phyloP scores from a whole-genome alignment of 495 filamentous ascomycete species.

The Viridothelium virens region DNA sequence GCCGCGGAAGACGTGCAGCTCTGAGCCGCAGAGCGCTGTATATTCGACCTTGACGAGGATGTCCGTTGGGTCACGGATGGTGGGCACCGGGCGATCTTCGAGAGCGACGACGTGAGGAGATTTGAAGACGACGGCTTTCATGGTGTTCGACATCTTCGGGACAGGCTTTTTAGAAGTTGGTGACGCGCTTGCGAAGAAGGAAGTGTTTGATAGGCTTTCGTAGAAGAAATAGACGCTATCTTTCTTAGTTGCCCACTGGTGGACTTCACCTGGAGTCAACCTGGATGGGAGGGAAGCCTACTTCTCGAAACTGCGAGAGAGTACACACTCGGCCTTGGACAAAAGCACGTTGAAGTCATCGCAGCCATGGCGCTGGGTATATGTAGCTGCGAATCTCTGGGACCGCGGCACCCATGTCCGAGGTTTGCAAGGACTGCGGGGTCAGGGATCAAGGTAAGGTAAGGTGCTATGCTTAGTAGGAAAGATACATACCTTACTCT shows the following conservation, averaged over 20 bases:
- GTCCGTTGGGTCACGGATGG: slow-evolving; percentile 63
- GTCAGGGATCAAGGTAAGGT: background rate
- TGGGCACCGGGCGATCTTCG: slow-evolving; percentile 58
- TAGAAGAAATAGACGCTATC: too few relatives aligned
- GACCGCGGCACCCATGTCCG: background rate
- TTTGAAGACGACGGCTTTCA: slow-evolving; percentile 67
- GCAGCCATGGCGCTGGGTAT: background rate
- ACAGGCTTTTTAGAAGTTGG: too few relatives aligned
- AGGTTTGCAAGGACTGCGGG: slow-evolving; percentile 6
- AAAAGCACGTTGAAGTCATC: background rate
- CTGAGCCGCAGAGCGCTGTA: slow-evolving; percentile 86
- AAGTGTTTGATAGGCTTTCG: too few relatives aligned
- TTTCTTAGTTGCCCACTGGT: too few relatives aligned
- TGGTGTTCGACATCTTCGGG: slow-evolving; percentile 38
- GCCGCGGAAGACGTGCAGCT: slow-evolving; percentile 85
- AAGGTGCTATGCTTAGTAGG: background rate
- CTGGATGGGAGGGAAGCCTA: background rate
- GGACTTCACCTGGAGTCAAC: background rate
- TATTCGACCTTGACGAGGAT: slow-evolving; percentile 78
- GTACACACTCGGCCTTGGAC: background rate
- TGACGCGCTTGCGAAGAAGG: too few relatives aligned
- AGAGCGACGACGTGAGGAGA: slow-evolving; percentile 44
- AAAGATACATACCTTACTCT: background rate
- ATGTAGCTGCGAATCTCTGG: background rate
- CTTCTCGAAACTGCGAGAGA: background rate